Percentiles rank a stretch among this genome's conserved stretches.
Evolutionary conservation across 768 basidiomycete species (phyloP).

Genomic region (Leccinum pellstonianum): DNA sequence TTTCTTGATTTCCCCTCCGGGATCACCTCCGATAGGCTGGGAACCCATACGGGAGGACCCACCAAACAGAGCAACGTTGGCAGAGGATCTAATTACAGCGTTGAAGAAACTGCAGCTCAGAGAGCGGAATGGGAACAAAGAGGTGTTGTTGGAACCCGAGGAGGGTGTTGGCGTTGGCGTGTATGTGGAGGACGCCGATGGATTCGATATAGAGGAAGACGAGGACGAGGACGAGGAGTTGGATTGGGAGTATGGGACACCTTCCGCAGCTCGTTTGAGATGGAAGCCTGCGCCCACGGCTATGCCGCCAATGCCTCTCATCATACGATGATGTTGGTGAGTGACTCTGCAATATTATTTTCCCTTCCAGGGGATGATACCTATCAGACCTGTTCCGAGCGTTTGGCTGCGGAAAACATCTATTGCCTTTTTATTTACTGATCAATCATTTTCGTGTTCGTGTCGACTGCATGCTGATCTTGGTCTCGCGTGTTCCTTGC

Average conservation of each 20-base stretch:
- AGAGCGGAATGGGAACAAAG: slow-evolving; percentile 40
- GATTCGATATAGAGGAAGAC: slow-evolving; percentile 28
- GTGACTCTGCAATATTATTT: slow-evolving; percentile 11
- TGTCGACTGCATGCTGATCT: slow-evolving; percentile 4
- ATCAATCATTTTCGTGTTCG: slow-evolving; percentile 6
- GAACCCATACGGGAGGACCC: slow-evolving; percentile 88
- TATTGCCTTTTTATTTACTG: slow-evolving; percentile 61
- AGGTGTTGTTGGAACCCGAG: slow-evolving; percentile 64
- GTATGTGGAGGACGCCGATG: slow-evolving; percentile 74
- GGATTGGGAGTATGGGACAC: slow-evolving; percentile 62
- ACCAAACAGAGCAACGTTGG: slow-evolving; percentile 79
- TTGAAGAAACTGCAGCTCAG: slow-evolving; percentile 65
- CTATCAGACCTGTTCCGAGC: slow-evolving; percentile 80
- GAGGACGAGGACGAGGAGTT: slow-evolving; percentile 21
- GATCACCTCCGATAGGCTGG: slow-evolving; percentile 97
- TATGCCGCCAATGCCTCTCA: slow-evolving; percentile 49
- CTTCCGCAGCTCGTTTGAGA: slow-evolving; percentile 45
- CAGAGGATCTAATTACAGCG: slow-evolving; percentile 83
- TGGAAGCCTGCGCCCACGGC: slow-evolving; percentile 56
- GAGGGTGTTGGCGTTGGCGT: slow-evolving; percentile 75
- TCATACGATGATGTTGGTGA: slow-evolving; percentile 26
- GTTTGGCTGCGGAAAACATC: slow-evolving; percentile 51
- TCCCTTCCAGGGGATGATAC: slow-evolving; percentile 53
- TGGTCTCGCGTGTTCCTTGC: slow-evolving; percentile 6
- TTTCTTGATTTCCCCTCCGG: slow-evolving; percentile 97